Base-by-base conservation (phyloP, 257 asterid species). In the Jaltomata sinuosa region DNA sequence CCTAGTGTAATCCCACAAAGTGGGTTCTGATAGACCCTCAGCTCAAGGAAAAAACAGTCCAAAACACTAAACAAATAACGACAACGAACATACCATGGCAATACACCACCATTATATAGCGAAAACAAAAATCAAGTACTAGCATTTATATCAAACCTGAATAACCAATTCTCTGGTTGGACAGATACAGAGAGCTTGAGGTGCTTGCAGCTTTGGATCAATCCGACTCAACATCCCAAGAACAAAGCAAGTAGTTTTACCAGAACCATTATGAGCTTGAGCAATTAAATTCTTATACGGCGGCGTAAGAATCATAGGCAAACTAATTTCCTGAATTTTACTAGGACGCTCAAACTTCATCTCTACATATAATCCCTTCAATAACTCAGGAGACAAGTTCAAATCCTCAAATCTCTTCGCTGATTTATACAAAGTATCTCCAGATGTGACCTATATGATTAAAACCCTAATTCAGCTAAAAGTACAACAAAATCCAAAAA, bases 221-320 rank as follows among this genome's bases (percentile, higher is more conserved):
- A 94, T 87, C 8, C 99, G 97, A 88, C 98, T 93, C 94, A 96
- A 81, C 99, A 96, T 96, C 14, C 99, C 99, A 62, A 96, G 98
- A 79, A 93, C 98, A 76, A 96, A 96, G 87, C 99, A 96, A 22
- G 99, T 96, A 16, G 99, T 96, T 93, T 96, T 96, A 72, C 99
- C 98, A 16, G 98, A 94, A 11, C 99, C 99, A 88, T 95, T 96
- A 83, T 93, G 98, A 85, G 98, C 99, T 89, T 95, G 99, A 86
- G 98, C 99, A 36, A 96, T 93, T 85, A 96, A 86, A 90, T 94
- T 91, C 92, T 90, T 92, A 90, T 89, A 49, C 0, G 99, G 99
- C 22, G 98, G 97, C 77, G 95, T 92, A 86, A 96, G 79, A 62
- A 96, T 96, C 99, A 96, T 94, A 29, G 99, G 99, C 91, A 96